Evolutionary conservation across 495 filamentous ascomycete genomes (phyloP).

Genomic region (Xylaria intraflava): DNA sequence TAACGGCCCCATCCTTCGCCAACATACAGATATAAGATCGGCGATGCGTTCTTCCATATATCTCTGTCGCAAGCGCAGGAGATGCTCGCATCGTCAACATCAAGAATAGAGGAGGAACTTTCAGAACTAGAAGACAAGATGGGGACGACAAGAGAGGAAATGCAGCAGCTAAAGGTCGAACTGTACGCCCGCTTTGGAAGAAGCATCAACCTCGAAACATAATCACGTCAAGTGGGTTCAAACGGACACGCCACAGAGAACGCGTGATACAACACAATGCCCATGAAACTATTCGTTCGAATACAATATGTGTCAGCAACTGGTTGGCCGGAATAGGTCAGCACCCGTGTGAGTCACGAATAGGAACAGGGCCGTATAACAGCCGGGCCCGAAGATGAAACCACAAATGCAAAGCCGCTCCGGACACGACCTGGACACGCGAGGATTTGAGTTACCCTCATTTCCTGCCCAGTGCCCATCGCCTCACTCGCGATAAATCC

Average conservation of each 20-base stretch:
- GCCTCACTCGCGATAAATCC: too few relatives aligned
- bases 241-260: background rate
- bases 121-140: slow-evolving; percentile 69
- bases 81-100: slow-evolving; percentile 63
- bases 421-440: too few relatives aligned
- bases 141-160: slow-evolving; percentile 66
- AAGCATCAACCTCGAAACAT: slow-evolving; percentile 93
- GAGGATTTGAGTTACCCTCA: too few relatives aligned
- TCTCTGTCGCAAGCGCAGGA: slow-evolving; percentile 78
- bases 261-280: background rate
- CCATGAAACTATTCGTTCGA: background rate
- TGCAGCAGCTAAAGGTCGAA: slow-evolving; percentile 79
- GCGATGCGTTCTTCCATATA: slow-evolving; percentile 87
- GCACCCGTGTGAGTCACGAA: background rate
- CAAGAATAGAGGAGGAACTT: slow-evolving; percentile 69
- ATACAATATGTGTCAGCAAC: background rate
- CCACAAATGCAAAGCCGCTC: too few relatives aligned
- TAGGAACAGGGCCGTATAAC: background rate
- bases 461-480: too few relatives aligned
- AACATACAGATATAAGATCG: slow-evolving; percentile 77
- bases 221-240: slow-evolving; percentile 19
- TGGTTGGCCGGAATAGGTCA: background rate
- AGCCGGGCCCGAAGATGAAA: background rate
- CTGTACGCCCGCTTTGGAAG: slow-evolving; percentile 91
- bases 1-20: slow-evolving; percentile 11